Base-by-base conservation (phyloP, 225 moss, liverwort and hornwort genomes). In the Pleurozium schreberi region DNA sequence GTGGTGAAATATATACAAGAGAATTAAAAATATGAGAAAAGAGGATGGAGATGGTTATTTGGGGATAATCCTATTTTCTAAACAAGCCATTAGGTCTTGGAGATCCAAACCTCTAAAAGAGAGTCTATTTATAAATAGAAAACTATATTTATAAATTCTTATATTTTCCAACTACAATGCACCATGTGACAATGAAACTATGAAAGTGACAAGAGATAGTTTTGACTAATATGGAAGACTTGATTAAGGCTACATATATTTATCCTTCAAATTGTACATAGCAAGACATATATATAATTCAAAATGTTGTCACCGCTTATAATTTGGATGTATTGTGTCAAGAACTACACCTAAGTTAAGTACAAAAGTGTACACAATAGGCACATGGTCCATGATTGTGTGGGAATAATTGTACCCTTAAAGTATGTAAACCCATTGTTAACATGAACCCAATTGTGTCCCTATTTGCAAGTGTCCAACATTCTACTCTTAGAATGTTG, bases 401-500 rank as follows among this genome's bases (percentile, higher is more conserved):
- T 11, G 2, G 3, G 2, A 47, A 30, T 28, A 47, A n/a, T n/a
- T 47, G 4, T 45, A 47, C 1, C 7, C 4, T n/a, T 22, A 22
- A 40, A 4, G 4, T 12, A 31, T 31, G 2, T 53, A 23, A 2
- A 0, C 2, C 5, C 0, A 36, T 36, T 14, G 14, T 53, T 0
- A 1, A 36, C 9, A 0, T 23, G 0, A 52, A 1, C 0, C 8
- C 1, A 36, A 3, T 36, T 76, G 34, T 0, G 5, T 22, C 5
- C 5, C 50, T 14, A 47, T 49, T 11, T 75, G 33, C 0, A 75
- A 0, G 50, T 34, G 19, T 33, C 3, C 8, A 34, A 52, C 5
- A 75, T 75, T 75, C 13, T 2, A 75, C 0, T 5, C 0, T 0
- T 50, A 0, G 2, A 33, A 19, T 75, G 4, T 17, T 75, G 1